Evolutionary conservation across 176 grass and related monocot genomes (phyloP).

Genomic region (Triticum turgidum): DNA sequence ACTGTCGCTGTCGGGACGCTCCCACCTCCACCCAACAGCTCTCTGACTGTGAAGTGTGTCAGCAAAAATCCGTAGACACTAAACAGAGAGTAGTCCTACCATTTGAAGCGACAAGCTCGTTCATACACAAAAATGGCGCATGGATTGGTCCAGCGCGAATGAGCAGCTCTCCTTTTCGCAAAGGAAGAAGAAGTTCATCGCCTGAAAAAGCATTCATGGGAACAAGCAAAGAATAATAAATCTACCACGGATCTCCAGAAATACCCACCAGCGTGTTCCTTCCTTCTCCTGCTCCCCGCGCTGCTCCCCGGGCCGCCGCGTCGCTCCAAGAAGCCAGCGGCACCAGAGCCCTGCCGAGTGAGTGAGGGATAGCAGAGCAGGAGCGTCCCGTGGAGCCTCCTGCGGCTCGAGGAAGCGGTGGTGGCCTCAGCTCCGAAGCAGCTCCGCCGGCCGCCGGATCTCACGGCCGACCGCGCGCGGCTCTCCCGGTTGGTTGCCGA

Average conservation of each 20-base stretch:
- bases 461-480: not conserved
- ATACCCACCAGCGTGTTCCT: not conserved
- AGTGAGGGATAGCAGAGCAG: not conserved
- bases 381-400: not conserved
- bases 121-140: not conserved
- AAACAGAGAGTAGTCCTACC: not conserved
- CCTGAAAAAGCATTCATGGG: not conserved
- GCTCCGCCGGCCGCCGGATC: not conserved
- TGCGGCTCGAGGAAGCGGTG: not conserved
- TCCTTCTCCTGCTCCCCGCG: not conserved
- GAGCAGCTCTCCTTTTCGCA: not conserved
- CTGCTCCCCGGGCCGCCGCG: slow-evolving; percentile 7
- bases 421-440: slow-evolving; percentile 8
- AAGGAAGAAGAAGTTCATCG: not conserved
- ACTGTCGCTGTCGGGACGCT: not conserved
- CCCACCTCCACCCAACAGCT: not conserved
- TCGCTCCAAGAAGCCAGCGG: not conserved
- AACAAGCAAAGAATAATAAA: not conserved
- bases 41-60: not conserved
- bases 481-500: not conserved
- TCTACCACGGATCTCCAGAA: not conserved
- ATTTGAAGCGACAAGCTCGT: not conserved
- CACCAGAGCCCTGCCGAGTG: not conserved
- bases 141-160: not conserved
- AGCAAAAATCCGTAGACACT: not conserved